Evolutionary conservation across 108 stramenopile genomes (phyloP).

Genomic region (Nannochloropsis salina): DNA sequence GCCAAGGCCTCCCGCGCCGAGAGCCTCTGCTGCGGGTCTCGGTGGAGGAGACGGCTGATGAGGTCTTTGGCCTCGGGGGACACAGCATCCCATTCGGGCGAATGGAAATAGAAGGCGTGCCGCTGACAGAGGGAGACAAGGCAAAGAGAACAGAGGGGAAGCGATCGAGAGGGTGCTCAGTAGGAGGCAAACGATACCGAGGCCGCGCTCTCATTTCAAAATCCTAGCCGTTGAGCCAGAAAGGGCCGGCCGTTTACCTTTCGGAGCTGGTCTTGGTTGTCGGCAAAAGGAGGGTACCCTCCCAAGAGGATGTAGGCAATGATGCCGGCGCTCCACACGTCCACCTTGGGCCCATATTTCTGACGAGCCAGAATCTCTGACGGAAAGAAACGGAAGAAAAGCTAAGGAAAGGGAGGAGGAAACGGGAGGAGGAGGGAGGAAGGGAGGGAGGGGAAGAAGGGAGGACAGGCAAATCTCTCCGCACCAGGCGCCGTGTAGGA

Average conservation of each 20-base stretch:
- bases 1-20: constrained; percentile 40
- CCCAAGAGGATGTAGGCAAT: constrained; percentile 94
- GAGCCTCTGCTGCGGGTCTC: constrained; percentile 37
- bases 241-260: not conserved
- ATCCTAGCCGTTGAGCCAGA: not conserved
- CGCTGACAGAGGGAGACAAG: constrained; percentile 22
- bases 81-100: constrained; percentile 52
- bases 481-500: not conserved
- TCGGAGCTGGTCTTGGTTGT: not conserved
- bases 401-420: not conserved
- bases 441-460: not conserved
- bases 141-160: not conserved
- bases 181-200: not conserved
- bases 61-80: constrained; percentile 55
- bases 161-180: not conserved
- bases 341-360: constrained; percentile 55
- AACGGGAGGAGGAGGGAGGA: not conserved
- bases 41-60: constrained; percentile 39
- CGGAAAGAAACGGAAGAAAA: not conserved
- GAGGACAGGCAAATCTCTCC: not conserved
- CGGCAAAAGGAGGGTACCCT: constrained; percentile 62
- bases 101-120: constrained; percentile 53
- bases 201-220: too few species aligned
- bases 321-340: constrained; percentile 95
- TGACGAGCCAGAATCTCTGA: constrained; percentile 28